These are phyloP conservation scores for Zymoseptoria brevis DNA, from an alignment of 2,329 filamentous ascomycete species.

Conservation along the genomic window DNA sequence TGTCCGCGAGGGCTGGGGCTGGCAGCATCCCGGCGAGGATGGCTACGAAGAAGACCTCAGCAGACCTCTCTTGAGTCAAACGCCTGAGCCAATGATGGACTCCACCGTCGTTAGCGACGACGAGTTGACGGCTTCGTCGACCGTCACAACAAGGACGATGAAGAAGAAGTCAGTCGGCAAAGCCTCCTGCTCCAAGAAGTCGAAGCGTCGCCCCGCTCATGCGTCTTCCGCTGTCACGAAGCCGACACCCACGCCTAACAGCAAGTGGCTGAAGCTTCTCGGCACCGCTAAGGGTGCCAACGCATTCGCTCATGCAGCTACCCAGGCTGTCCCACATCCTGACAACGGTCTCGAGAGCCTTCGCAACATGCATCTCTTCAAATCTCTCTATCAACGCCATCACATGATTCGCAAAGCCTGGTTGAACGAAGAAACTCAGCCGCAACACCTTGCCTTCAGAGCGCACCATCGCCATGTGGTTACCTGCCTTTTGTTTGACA, in stretches of 20 bases:
- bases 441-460: slow-evolving; percentile 88
- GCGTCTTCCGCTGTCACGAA: slow-evolving; percentile 31
- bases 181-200: slow-evolving; percentile 38
- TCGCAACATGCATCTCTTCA: slow-evolving; percentile 83
- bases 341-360: slow-evolving; percentile 70
- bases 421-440: slow-evolving; percentile 76
- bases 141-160: slow-evolving; percentile 13
- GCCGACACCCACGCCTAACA: slow-evolving; percentile 33
- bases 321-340: slow-evolving; percentile 71
- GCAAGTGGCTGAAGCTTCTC: slow-evolving; percentile 39
- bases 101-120: slow-evolving; percentile 22
- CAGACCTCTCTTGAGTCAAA: slow-evolving; percentile 31
- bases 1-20: slow-evolving; percentile 89
- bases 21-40: slow-evolving; percentile 69
- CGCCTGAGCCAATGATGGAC: slow-evolving; percentile 16
- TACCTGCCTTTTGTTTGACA: slow-evolving; percentile 94
- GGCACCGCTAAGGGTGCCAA: slow-evolving; percentile 69
- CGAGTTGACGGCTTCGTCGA: slow-evolving; percentile 25
- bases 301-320: slow-evolving; percentile 79
- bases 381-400: slow-evolving; percentile 89
- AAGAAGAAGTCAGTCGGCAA: slow-evolving; percentile 21
- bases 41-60: slow-evolving; percentile 78
- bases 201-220: slow-evolving; percentile 37
- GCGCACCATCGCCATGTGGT: slow-evolving; percentile 95
- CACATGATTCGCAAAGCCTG: slow-evolving; percentile 84